Conservation (phyloP, 345 rosid genomes). For the Heritiera fomes region DNA sequence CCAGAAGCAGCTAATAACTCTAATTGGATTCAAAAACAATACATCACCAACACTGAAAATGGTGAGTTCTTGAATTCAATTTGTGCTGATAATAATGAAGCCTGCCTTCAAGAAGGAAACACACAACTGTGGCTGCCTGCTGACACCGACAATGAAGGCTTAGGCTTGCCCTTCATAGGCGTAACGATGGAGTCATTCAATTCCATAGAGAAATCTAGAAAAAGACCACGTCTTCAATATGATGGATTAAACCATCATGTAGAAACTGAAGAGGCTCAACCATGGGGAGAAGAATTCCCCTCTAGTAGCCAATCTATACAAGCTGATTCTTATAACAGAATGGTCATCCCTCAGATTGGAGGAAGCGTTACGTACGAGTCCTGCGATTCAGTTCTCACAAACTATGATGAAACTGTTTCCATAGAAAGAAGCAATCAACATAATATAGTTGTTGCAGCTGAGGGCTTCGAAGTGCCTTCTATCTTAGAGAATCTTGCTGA, state of each 20-base stretch:
- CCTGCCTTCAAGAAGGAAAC: not conserved
- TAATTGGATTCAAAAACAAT: conserved; percentile 8
- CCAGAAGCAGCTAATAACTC: not conserved
- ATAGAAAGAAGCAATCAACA: not conserved
- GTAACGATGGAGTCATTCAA: not conserved
- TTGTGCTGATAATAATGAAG: not conserved
- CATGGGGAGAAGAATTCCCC: too few relatives aligned
- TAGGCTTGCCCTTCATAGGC: not conserved
- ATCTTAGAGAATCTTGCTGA: not conserved
- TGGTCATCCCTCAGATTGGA: too few relatives aligned
- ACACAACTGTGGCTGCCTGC: not conserved
- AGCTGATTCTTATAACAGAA: not conserved
- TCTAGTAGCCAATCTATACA: not conserved
- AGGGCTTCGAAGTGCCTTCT: not conserved
- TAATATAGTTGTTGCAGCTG: not conserved
- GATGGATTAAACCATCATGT: not conserved
- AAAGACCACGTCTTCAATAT: not conserved
- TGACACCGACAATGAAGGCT: not conserved
- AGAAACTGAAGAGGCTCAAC: too few relatives aligned
- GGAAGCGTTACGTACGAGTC: not conserved
- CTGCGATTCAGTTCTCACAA: not conserved
- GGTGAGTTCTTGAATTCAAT: not conserved
- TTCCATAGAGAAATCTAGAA: not conserved
- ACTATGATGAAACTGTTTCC: not conserved
- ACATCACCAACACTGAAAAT: not conserved